Evolutionary conservation across 768 basidiomycete species (phyloP), one percentile per base, ranked within the genome.

Genomic region (Leccinum pellstonianum): DNA sequence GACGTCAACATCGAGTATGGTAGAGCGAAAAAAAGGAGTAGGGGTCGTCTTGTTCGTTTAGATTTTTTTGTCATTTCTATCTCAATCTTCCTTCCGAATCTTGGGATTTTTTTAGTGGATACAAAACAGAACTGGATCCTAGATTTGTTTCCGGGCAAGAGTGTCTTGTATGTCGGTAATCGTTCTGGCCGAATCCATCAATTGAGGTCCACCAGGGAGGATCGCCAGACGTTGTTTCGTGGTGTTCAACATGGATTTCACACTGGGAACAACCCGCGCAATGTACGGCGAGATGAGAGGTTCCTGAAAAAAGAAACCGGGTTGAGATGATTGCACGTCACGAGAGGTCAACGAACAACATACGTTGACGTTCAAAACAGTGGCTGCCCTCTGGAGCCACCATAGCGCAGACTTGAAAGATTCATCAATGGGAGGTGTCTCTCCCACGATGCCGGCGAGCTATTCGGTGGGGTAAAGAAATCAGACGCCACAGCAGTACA

Each of bases 201-300:
- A 79, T 31, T 83, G 82, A 43, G 87, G 79, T 56, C 84, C 85
- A 64, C 87, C 87, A 60, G 91, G 91, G 65, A 92, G 82, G 65
- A 92, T 87, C 12, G 83, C 80, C 35, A 92, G 80, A 50, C 91
- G 86, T 70, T 91, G 90, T 73, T 90, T 91, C 59, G 88, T 91
- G 53, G 85, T 85, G 67, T 88, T 86, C 58, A 93, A 77, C 70
- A 85, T 86, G 56, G 82, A 80, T 70, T 90, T 89, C 52, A 93
- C 90, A 63, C 83, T 90, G 29, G 90, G 89, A 51, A 93, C 78
- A 41, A 93, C 91, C 52, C 90, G 87, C 21, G 87, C 85, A 56
- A 90, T 84, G 72, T 92, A 93, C 56, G 91, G 87, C 21, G 88
- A 82, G 66, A 93, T 92, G 35, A 92, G 79, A 63, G 88, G 88